Evolutionary conservation across 208 protist genomes (phyloP).

Genomic region (Trypanosoma caninum): DNA sequence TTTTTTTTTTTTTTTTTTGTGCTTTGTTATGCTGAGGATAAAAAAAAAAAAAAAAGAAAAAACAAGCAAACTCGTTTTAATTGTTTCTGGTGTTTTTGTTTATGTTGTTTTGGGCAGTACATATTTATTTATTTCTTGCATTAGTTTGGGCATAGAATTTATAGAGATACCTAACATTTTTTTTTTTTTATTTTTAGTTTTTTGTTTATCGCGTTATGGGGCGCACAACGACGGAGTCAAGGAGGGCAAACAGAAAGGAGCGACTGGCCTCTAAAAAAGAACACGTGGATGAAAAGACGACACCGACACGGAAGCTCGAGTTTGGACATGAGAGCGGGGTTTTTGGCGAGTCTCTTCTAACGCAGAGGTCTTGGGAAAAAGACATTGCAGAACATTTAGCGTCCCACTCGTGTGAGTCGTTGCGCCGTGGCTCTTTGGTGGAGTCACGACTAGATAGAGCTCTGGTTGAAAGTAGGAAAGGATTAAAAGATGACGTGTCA

Average conservation of each 20-base stretch:
- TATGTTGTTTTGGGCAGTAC: background rate
- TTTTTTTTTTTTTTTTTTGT: constrained; percentile 11
- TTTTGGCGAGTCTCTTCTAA: background rate
- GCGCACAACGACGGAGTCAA: background rate
- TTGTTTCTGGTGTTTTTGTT: background rate
- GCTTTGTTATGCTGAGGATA: background rate
- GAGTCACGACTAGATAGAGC: background rate
- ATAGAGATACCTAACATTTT: background rate
- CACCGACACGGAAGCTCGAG: constrained; percentile 15
- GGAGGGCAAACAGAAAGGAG: background rate
- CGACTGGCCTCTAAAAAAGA: background rate
- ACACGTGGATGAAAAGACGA: background rate
- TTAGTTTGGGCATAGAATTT: too few relatives aligned
- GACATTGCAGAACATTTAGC: constrained; percentile 8
- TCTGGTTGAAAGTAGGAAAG: background rate
- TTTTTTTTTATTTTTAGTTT: constrained; percentile 4
- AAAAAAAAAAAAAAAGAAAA: constrained; percentile 7
- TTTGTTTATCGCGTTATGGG: background rate
- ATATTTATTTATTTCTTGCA: background rate
- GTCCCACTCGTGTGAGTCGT: background rate
- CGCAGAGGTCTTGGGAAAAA: background rate
- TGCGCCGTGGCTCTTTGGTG: background rate
- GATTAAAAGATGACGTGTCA: background rate
- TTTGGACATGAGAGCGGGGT: background rate
- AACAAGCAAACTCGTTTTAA: background rate